phyloP scores from a whole-genome alignment of 169 alveolate species.

The Plasmodium coatneyi region DNA sequence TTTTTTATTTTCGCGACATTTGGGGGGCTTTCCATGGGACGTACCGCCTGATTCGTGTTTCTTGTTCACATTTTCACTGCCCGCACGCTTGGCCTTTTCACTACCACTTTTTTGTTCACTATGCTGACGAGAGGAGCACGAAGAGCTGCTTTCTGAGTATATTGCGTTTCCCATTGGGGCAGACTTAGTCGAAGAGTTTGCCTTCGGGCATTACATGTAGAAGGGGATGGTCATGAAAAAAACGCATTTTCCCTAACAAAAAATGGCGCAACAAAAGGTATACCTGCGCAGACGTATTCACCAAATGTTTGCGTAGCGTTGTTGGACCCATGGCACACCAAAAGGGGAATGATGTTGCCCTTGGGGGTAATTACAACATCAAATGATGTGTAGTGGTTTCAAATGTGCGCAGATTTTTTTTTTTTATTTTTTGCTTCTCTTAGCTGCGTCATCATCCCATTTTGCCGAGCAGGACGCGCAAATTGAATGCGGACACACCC shows the following conservation, averaged over 20 bases:
- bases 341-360: neutral
- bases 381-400: neutral
- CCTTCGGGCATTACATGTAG: neutral
- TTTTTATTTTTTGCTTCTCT: neutral
- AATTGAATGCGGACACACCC: neutral
- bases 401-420: neutral
- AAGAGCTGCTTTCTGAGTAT: neutral
- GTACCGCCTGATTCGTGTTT: neutral
- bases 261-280: neutral
- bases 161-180: slow-evolving; percentile 34
- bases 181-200: neutral
- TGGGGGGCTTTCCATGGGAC: neutral
- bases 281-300: neutral
- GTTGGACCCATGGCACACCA: neutral
- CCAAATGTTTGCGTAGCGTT: neutral
- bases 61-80: neutral
- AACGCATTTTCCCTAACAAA: neutral
- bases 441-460: neutral
- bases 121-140: neutral
- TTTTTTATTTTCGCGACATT: neutral
- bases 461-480: neutral
- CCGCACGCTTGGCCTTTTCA: neutral
- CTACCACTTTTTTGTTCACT: neutral
- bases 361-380: neutral
- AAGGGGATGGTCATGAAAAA: neutral